Conservation (phyloP, 2,329 filamentous ascomycete genomes). For the Fusarium veterinarium region DNA sequence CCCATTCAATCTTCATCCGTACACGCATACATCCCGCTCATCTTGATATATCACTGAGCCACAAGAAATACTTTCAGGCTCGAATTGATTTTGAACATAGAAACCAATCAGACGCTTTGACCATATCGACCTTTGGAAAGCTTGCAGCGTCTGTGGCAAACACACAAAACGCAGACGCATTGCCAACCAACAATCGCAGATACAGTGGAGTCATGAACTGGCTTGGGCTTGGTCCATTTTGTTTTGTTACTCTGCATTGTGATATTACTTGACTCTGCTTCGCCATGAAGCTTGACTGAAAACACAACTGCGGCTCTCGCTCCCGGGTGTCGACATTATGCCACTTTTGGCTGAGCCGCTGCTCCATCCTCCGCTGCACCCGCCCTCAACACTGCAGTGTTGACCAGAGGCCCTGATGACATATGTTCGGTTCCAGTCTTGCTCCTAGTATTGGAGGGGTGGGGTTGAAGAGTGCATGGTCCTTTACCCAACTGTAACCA, state of each 20-base stretch:
- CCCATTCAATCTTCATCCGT: not conserved
- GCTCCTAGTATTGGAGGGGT: constrained; percentile 33
- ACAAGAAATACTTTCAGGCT: not conserved
- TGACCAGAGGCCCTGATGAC: constrained; percentile 25
- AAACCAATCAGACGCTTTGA: constrained; percentile 27
- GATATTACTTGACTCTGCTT: constrained; percentile 20
- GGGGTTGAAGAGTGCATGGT: constrained; percentile 28
- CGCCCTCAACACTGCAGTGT: constrained; percentile 14
- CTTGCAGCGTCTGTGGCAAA: constrained; percentile 31
- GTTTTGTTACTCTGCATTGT: constrained; percentile 28
- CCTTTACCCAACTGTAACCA: constrained; percentile 16
- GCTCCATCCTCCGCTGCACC: constrained; percentile 28
- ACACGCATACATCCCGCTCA: constrained; percentile 2
- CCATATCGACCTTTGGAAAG: constrained; percentile 21
- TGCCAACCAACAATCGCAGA: constrained; percentile 4
- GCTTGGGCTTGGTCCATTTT: constrained; percentile 20
- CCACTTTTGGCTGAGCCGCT: constrained; percentile 23
- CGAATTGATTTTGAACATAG: constrained; percentile 1
- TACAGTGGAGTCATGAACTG: constrained; percentile 20
- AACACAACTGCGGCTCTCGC: constrained; percentile 11
- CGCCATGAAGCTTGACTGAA: not conserved
- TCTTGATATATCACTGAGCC: not conserved
- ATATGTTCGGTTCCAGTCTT: constrained; percentile 19
- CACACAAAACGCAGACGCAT: constrained; percentile 11
- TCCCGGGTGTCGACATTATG: constrained; percentile 17